Conservation (phyloP, 2,329 filamentous ascomycete genomes). For the Camptophora hylomeconis region DNA sequence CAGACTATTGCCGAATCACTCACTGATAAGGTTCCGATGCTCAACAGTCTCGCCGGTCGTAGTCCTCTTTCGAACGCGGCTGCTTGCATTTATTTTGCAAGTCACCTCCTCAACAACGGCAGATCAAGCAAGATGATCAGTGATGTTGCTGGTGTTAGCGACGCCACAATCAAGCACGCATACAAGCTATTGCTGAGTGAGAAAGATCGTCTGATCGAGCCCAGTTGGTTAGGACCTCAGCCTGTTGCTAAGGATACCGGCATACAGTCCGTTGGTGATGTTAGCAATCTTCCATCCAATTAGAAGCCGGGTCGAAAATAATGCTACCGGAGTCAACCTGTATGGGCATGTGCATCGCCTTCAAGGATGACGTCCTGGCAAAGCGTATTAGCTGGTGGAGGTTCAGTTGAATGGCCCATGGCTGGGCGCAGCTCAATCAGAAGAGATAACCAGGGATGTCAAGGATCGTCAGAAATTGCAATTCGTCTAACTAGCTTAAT, state of each 20-base stretch:
- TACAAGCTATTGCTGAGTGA: conserved; percentile 78
- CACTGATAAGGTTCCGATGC: conserved; percentile 61
- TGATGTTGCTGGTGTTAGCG: conserved; percentile 73
- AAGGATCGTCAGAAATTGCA: no score
- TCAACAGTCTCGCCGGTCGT: conserved; percentile 75
- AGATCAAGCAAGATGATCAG: conserved; percentile 81
- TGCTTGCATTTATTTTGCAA: conserved; percentile 93
- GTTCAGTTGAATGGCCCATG: no score
- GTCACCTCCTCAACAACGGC: conserved; percentile 67
- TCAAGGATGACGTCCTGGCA: no score
- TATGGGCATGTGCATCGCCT: no score
- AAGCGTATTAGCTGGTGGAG: no score
- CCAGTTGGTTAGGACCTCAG: conserved; percentile 14
- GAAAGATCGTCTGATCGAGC: conserved; percentile 53
- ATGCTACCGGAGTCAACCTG: no score
- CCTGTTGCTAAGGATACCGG: conserved; percentile 5
- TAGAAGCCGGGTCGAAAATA: no score
- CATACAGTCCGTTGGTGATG: conserved; percentile 10
- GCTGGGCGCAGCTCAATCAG: no score
- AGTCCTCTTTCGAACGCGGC: conserved; percentile 89
- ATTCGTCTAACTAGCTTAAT: no score
- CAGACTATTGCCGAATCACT: conserved; percentile 69
- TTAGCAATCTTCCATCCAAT: conserved; percentile 15
- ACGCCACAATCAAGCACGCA: conserved; percentile 90
- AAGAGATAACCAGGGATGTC: no score